Conservation (phyloP, 2,329 filamentous ascomycete genomes). For the Stachybotrys echinatus region DNA sequence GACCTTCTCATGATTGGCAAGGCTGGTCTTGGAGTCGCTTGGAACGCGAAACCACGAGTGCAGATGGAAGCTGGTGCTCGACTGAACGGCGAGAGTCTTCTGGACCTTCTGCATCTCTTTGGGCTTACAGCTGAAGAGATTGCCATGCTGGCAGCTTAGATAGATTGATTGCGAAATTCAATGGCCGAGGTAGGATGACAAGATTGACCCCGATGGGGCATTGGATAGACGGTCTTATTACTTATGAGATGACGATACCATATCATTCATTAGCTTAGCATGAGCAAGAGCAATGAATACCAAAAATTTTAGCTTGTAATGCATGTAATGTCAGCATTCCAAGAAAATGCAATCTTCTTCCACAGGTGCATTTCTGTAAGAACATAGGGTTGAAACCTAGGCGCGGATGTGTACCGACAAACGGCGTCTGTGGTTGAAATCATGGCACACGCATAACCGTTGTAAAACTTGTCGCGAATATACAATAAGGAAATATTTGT, state of each 20-base stretch:
- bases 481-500: conserved; percentile 10
- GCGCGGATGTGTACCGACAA: too few relatives aligned
- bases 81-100: conserved; percentile 64
- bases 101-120: conserved; percentile 70
- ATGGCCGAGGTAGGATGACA: conserved; percentile 6
- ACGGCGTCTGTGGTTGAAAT: too few relatives aligned
- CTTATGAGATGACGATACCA: conserved; percentile 1
- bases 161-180: conserved; percentile 8
- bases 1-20: conserved; percentile 74
- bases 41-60: conserved; percentile 78
- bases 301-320: too few relatives aligned
- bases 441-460: too few relatives aligned
- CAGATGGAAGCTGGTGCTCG: conserved; percentile 71
- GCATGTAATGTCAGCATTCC: too few relatives aligned
- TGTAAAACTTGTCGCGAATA: not conserved
- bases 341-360: too few relatives aligned
- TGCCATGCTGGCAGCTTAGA: conserved; percentile 2
- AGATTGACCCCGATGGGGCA: not conserved
- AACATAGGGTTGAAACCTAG: too few relatives aligned
- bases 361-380: too few relatives aligned
- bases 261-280: too few relatives aligned
- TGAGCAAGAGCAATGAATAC: too few relatives aligned
- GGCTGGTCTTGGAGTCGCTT: conserved; percentile 73
- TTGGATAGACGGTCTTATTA: not conserved
- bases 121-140: conserved; percentile 63